These are phyloP conservation scores for Pythium aquatile DNA, from an alignment of 352 stramenopile species.

Conservation along the genomic window DNA sequence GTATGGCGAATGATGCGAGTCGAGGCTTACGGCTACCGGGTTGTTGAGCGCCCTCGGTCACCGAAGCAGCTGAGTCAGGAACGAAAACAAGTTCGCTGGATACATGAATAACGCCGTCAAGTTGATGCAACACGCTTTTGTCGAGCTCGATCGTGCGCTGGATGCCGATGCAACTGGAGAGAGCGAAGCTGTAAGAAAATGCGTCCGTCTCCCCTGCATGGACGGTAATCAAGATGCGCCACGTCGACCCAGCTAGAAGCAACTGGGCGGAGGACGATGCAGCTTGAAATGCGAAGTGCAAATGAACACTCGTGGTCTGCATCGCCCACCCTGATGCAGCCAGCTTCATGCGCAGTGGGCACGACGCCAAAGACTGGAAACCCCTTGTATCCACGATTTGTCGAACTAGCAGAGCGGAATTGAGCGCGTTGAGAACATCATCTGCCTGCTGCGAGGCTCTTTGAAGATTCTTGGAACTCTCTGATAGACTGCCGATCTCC, in stretches of 20 bases:
- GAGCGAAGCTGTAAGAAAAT: constrained; percentile 17
- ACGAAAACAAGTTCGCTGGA: constrained; percentile 19
- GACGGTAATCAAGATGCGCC: constrained; percentile 13
- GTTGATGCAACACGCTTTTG: constrained; percentile 15
- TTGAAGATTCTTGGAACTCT: constrained; percentile 1
- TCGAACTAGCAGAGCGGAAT: constrained; percentile 49
- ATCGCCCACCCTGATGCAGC: constrained; percentile 14
- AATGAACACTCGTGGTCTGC: constrained; percentile 10
- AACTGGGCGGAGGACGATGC: not conserved
- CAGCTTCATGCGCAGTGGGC: constrained; percentile 12
- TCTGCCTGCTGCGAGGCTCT: constrained; percentile 40
- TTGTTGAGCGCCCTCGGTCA: not conserved
- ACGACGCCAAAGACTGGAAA: constrained; percentile 5
- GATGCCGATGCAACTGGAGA: constrained; percentile 12
- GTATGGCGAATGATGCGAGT: constrained; percentile 11
- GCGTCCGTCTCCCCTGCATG: not conserved
- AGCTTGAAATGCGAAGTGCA: constrained; percentile 6
- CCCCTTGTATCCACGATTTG: constrained; percentile 17
- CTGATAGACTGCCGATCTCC: constrained; percentile 16
- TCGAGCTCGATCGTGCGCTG: constrained; percentile 18
- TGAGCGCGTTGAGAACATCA: constrained; percentile 34
- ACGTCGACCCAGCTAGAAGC: constrained; percentile 6
- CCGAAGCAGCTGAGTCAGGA: not conserved
- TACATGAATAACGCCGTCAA: constrained; percentile 11
- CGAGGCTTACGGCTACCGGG: not conserved